Percentiles rank a stretch among this genome's conserved stretches.
phyloP scores from a whole-genome alignment of 2,329 filamentous ascomycete genomes.

The Emmonsia crescens region DNA sequence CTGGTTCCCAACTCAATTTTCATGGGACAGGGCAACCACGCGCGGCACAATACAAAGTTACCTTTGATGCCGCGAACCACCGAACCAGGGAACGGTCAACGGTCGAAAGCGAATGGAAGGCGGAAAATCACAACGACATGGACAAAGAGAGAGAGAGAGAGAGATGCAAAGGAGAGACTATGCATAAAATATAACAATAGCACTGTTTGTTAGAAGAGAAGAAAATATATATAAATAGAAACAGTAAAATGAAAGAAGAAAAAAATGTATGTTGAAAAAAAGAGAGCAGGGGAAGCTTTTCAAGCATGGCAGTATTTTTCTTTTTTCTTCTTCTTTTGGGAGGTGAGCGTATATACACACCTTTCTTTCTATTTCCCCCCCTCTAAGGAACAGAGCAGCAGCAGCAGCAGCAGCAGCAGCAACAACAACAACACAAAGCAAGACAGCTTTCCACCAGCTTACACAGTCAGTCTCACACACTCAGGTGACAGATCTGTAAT shows the following conservation, averaged over 20 bases:
- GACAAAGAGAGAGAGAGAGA: not conserved
- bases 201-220: not conserved
- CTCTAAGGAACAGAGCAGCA: not conserved
- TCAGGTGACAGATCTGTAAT: not conserved
- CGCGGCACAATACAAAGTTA: not conserved
- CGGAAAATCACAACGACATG: not conserved
- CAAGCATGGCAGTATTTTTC: no score
- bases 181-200: not conserved
- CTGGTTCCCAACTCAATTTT: not conserved
- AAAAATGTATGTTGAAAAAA: no score
- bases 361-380: not conserved
- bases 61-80: not conserved
- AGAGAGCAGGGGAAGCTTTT: not conserved
- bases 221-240: not conserved
- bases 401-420: no score
- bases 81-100: not conserved
- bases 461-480: not conserved
- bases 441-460: not conserved
- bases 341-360: not conserved
- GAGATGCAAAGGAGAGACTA: not conserved
- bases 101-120: not conserved
- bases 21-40: not conserved
- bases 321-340: no score
- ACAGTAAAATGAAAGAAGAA: no score
- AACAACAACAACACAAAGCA: no score